Conservation (phyloP, 306 rosid genomes). For the Geum urbanum region DNA sequence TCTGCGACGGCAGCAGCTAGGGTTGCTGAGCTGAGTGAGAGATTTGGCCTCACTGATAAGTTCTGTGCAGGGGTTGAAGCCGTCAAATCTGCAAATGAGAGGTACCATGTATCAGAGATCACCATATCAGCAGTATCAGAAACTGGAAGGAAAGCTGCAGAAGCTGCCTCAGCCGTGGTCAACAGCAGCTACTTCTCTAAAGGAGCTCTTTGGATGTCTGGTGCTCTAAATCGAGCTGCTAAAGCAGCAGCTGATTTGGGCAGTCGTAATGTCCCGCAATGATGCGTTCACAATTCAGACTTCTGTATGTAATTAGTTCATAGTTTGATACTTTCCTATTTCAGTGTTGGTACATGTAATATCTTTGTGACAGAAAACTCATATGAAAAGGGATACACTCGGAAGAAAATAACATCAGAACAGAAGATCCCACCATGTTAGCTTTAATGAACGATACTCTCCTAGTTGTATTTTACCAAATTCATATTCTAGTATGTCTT, state of each 20-base stretch:
- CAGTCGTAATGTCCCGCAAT: conserved; percentile 36
- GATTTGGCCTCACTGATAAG: conserved; percentile 62
- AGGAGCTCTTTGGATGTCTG: conserved; percentile 85
- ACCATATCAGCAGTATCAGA: conserved; percentile 65
- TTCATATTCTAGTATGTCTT: no score
- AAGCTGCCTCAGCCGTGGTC: conserved; percentile 55
- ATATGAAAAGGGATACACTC: no score
- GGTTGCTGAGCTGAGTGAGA: conserved; percentile 69
- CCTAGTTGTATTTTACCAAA: no score
- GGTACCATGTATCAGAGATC: conserved; percentile 57
- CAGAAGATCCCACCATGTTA: no score
- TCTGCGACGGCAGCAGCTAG: conserved; percentile 69
- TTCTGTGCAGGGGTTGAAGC: conserved; percentile 60
- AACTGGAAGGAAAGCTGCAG: conserved; percentile 71
- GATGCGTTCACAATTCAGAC: conserved; percentile 21
- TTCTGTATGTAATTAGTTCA: background rate
- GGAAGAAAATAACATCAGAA: no score
- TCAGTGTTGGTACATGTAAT: background rate
- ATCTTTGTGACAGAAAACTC: no score
- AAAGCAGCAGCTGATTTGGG: conserved; percentile 80
- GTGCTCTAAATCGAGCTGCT: conserved; percentile 52
- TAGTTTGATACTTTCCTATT: background rate
- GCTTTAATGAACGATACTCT: no score
- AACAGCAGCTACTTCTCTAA: conserved; percentile 74
- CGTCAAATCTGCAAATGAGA: conserved; percentile 56